phyloP scores from a whole-genome alignment of 352 stramenopile genomes.

The Phytophthora multivora region DNA sequence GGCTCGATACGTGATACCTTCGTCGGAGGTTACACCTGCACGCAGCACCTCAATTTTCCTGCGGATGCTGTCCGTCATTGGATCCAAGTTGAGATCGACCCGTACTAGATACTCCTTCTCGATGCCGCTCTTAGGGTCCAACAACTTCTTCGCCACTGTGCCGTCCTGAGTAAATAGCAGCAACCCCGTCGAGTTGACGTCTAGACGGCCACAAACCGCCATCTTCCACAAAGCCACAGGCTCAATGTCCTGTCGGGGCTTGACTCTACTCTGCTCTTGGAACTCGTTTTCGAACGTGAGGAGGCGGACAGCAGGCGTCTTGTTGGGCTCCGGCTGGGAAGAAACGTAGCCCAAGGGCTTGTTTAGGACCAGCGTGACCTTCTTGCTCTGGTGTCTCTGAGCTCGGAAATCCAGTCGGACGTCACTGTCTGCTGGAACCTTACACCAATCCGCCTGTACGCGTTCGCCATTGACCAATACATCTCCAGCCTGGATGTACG shows the following conservation, averaged over 20 bases:
- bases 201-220: constrained; percentile 79
- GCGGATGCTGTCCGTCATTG: constrained; percentile 37
- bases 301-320: constrained; percentile 73
- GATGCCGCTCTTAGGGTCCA: constrained; percentile 71
- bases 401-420: constrained; percentile 67
- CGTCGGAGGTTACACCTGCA: constrained; percentile 55
- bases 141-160: constrained; percentile 70
- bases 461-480: constrained; percentile 78
- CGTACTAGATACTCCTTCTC: constrained; percentile 89
- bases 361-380: constrained; percentile 84
- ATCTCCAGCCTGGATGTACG: constrained; percentile 76
- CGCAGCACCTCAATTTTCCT: constrained; percentile 50
- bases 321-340: constrained; percentile 72
- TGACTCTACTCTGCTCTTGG: constrained; percentile 55
- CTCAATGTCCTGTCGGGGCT: constrained; percentile 45
- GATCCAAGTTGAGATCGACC: constrained; percentile 62
- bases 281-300: constrained; percentile 83
- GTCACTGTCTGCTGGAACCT: constrained; percentile 61
- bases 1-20: constrained; percentile 71
- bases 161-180: constrained; percentile 87
- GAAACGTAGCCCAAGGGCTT: constrained; percentile 85
- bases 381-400: constrained; percentile 75
- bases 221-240: constrained; percentile 79
- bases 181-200: constrained; percentile 85
- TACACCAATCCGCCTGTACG: constrained; percentile 72